Percentiles rank a stretch among this genome's conserved stretches.
These are phyloP conservation scores for Phytophthora aleatoria DNA, from an alignment of 352 stramenopile species.

Conservation along the genomic window DNA sequence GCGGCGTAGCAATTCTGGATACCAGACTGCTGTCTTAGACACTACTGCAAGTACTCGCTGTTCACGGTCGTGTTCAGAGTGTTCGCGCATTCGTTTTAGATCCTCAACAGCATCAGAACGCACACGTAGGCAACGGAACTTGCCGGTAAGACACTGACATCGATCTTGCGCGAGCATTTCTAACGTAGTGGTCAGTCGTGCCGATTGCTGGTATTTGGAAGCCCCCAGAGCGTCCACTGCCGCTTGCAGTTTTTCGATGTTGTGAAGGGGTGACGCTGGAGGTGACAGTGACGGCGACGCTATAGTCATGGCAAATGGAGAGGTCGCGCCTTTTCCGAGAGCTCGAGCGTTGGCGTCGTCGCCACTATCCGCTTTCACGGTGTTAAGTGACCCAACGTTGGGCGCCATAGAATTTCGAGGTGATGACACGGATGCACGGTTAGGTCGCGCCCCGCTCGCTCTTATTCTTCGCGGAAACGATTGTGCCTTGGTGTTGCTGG, in stretches of 20 bases:
- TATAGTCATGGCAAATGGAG: slow-evolving; percentile 11
- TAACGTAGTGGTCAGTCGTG: slow-evolving; percentile 45
- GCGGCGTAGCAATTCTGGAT: slow-evolving; percentile 51
- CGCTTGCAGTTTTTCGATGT: slow-evolving; percentile 58
- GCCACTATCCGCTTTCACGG: not conserved
- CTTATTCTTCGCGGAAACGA: slow-evolving; percentile 4
- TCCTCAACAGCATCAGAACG: slow-evolving; percentile 43
- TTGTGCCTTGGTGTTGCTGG: slow-evolving; percentile 13
- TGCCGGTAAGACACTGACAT: slow-evolving; percentile 52
- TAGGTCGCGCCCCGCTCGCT: not conserved
- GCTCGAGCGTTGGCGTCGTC: not conserved
- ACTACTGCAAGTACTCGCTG: slow-evolving; percentile 40
- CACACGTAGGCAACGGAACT: slow-evolving; percentile 54
- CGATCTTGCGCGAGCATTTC: slow-evolving; percentile 55
- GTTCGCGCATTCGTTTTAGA: slow-evolving; percentile 54
- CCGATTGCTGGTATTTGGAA: slow-evolving; percentile 44
- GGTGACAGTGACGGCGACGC: not conserved
- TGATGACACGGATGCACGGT: slow-evolving; percentile 13
- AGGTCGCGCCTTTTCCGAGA: slow-evolving; percentile 2
- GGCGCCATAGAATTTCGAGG: slow-evolving; percentile 11
- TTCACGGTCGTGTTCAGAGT: slow-evolving; percentile 46
- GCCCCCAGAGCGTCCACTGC: slow-evolving; percentile 52
- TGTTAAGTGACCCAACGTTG: not conserved
- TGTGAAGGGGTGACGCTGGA: slow-evolving; percentile 36
- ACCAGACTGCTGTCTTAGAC: slow-evolving; percentile 50